phyloP scores from a whole-genome alignment of 2,329 filamentous ascomycete genomes.

The Exophiala lecanii-corni region DNA sequence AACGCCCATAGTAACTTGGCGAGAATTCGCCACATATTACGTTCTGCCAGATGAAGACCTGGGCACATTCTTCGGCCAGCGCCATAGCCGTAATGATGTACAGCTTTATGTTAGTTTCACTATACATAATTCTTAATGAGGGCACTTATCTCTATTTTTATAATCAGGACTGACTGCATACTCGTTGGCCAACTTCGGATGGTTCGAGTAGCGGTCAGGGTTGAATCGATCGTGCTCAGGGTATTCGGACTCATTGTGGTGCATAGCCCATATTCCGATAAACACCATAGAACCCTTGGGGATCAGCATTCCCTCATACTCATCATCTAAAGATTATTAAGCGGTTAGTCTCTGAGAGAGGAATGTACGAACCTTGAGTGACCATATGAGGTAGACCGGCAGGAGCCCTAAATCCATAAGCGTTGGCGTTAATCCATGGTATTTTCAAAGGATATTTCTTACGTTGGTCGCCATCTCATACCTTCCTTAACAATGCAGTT shows the following conservation, averaged over 20 bases:
- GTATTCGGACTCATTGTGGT: conserved; percentile 4
- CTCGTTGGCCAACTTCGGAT: conserved; percentile 7
- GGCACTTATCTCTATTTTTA: conserved; percentile 1
- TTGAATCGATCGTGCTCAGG: conserved; percentile 5
- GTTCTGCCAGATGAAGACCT: conserved; percentile 2
- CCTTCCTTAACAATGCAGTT: conserved; percentile 1
- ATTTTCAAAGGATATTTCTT: not conserved
- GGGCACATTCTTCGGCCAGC: conserved; percentile 1
- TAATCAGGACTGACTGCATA: conserved; percentile 2
- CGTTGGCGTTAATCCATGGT: not conserved
- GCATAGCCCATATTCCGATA: conserved; percentile 8
- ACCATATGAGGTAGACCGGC: conserved; percentile 2
- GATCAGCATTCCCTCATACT: conserved; percentile 46
- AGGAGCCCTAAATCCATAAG: not conserved
- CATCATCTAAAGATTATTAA: conserved; percentile 35
- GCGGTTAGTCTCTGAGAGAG: not conserved
- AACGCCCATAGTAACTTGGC: conserved; percentile 1
- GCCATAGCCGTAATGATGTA: conserved; percentile 1
- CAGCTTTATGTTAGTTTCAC: not conserved
- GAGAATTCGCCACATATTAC: not conserved
- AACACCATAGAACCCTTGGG: conserved; percentile 42
- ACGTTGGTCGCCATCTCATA: conserved; percentile 2
- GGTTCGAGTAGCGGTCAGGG: conserved; percentile 8
- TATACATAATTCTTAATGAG: not conserved
- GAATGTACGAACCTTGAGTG: conserved; percentile 1